These are phyloP conservation scores for Niebla homalea DNA, from an alignment of 495 filamentous ascomycete species.

Conservation along the genomic window DNA sequence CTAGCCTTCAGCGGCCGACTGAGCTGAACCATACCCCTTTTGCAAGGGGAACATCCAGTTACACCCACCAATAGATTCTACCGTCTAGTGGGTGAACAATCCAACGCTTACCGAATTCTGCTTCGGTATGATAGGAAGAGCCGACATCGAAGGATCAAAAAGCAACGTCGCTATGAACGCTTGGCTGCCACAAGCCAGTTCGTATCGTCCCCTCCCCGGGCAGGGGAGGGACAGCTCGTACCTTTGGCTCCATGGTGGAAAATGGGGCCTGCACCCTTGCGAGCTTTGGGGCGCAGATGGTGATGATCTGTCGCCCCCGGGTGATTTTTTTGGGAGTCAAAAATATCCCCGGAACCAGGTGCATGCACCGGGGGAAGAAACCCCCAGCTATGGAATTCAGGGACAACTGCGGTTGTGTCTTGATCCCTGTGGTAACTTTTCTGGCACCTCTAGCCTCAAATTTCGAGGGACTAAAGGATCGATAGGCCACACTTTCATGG, in stretches of 20 bases:
- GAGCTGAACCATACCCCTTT: not conserved
- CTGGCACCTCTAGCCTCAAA: slow-evolving; percentile 65
- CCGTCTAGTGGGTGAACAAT: slow-evolving; percentile 39
- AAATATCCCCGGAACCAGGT: slow-evolving; percentile 6
- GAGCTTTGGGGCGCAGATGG: slow-evolving; percentile 7
- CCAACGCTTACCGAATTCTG: slow-evolving; percentile 45
- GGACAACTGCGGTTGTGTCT: slow-evolving; percentile 9
- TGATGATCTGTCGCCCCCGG: not conserved
- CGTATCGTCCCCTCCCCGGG: slow-evolving; percentile 1
- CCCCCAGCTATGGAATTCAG: slow-evolving; percentile 2
- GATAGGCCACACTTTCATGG: slow-evolving; percentile 65
- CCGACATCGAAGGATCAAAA: slow-evolving; percentile 35
- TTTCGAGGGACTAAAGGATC: slow-evolving; percentile 65
- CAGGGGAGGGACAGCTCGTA: slow-evolving; percentile 10
- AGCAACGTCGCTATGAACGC: slow-evolving; percentile 31
- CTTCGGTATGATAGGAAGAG: slow-evolving; percentile 44
- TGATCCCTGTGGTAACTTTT: slow-evolving; percentile 60
- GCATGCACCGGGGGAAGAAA: no score
- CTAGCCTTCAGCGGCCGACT: not conserved
- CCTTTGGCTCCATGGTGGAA: not conserved
- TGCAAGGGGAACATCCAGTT: not conserved
- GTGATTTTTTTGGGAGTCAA: not conserved
- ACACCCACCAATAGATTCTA: slow-evolving; percentile 5
- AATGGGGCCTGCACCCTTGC: slow-evolving; percentile 8
- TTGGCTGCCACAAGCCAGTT: slow-evolving; percentile 52